These are phyloP conservation scores for Uronychia binucleata DNA, from an alignment of 73 alveolate species.

Conservation along the genomic window DNA sequence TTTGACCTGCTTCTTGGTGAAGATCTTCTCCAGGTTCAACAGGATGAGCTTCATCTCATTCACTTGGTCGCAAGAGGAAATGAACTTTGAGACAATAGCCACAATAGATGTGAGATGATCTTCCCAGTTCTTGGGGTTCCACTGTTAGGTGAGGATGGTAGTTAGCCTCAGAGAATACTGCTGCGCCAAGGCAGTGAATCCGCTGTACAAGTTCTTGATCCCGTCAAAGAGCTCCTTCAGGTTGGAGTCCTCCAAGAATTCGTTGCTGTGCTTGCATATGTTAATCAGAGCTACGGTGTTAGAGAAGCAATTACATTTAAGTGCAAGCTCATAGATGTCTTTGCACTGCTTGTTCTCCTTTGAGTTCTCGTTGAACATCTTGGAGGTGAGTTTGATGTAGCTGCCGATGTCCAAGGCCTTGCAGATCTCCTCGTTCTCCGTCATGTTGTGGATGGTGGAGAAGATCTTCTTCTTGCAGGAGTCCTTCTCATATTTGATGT, in stretches of 20 bases:
- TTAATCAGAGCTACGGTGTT: conserved; percentile 37
- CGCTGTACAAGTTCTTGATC: conserved; percentile 24
- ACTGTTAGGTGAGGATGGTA: conserved; percentile 46
- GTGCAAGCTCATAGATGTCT: conserved; percentile 50
- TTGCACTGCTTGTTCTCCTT: conserved; percentile 9
- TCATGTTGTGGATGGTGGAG: conserved; percentile 50
- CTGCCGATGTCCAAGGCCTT: conserved; percentile 14
- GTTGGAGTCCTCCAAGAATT: conserved; percentile 48
- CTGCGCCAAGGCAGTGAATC: conserved; percentile 26
- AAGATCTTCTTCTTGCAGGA: conserved; percentile 41
- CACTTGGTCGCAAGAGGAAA: conserved; percentile 27
- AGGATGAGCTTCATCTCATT: conserved; percentile 47
- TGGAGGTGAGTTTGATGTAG: conserved; percentile 17
- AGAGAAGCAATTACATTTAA: conserved; percentile 27
- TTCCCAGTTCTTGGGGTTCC: conserved; percentile 45
- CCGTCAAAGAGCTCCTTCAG: conserved; percentile 42
- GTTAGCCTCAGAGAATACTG: conserved; percentile 47
- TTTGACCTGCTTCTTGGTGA: conserved; percentile 10
- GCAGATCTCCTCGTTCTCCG: conserved; percentile 56
- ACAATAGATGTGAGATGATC: conserved; percentile 26
- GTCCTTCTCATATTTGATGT: conserved; percentile 21
- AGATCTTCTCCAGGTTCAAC: conserved; percentile 40
- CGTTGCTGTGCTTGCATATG: conserved; percentile 38
- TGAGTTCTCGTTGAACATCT: conserved; percentile 21
- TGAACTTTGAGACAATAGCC: conserved; percentile 34